These are phyloP conservation scores for Pseudogymnoascus sp. DNA, from an alignment of 2,329 filamentous ascomycete genomes.

Conservation along the genomic window DNA sequence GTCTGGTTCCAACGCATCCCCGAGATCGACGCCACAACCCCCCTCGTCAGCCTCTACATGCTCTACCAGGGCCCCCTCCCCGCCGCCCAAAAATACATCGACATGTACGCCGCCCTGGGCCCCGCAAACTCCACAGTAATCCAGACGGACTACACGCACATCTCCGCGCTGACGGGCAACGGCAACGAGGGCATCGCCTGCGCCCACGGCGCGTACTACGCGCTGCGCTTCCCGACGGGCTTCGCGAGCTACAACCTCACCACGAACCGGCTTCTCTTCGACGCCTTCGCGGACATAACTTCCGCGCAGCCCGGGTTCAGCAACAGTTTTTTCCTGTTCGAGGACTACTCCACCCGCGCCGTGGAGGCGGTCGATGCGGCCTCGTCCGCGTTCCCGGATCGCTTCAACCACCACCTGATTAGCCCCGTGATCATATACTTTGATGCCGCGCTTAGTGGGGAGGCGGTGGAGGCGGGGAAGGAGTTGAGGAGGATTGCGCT, in stretches of 20 bases:
- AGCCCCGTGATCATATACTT: not conserved
- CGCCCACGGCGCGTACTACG: not conserved
- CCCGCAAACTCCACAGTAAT: not conserved
- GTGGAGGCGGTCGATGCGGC: constrained; percentile 29
- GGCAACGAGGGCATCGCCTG: not conserved
- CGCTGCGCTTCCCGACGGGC: constrained; percentile 5
- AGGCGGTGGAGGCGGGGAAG: not conserved
- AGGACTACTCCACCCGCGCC: constrained; percentile 41
- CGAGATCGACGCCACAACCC: constrained; percentile 30
- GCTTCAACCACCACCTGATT: constrained; percentile 28
- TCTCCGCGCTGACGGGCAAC: not conserved
- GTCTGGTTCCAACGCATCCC: constrained; percentile 36
- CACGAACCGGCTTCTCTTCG: constrained; percentile 13
- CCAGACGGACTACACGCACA: not conserved
- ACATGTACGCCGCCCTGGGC: not conserved
- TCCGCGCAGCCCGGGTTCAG: not conserved
- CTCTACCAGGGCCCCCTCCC: constrained; percentile 30
- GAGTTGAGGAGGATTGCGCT: not conserved
- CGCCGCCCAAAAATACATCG: not conserved
- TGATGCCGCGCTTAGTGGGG: not conserved
- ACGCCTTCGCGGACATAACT: constrained; percentile 15
- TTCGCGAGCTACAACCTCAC: constrained; percentile 7
- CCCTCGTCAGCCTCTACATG: constrained; percentile 25
- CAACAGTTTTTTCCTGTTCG: constrained; percentile 36
- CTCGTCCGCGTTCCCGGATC: constrained; percentile 37